These are phyloP conservation scores for Claviceps citrina DNA, from an alignment of 2,329 filamentous ascomycete genomes.

Conservation along the genomic window DNA sequence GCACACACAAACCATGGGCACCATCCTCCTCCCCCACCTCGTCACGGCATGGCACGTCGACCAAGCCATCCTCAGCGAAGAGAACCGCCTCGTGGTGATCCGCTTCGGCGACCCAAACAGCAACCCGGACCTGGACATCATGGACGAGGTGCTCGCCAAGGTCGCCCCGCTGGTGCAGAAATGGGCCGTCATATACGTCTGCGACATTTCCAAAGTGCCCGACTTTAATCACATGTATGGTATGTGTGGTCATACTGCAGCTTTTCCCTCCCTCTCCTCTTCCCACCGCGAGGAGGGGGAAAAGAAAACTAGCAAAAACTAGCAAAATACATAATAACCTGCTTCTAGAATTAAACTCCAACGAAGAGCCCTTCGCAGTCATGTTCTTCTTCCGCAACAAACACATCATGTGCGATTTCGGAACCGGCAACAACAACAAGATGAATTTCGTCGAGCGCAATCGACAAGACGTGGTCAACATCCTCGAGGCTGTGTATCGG, in stretches of 20 bases:
- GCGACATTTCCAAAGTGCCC: constrained; percentile 78
- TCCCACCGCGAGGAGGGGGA: not conserved
- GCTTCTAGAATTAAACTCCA: constrained; percentile 5
- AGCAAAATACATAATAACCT: too few species aligned
- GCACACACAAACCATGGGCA: constrained; percentile 39
- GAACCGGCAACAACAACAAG: constrained; percentile 98
- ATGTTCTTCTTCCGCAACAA: constrained; percentile 98
- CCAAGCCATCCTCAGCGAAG: constrained; percentile 76
- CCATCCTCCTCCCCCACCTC: constrained; percentile 82
- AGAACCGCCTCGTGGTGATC: constrained; percentile 85
- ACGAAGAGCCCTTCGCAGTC: constrained; percentile 65
- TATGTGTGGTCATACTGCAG: constrained; percentile 14
- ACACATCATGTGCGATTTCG: constrained; percentile 97
- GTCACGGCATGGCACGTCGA: constrained; percentile 94
- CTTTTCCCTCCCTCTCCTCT: too few species aligned
- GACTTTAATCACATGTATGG: constrained; percentile 94
- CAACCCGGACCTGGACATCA: constrained; percentile 62
- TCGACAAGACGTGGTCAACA: constrained; percentile 97
- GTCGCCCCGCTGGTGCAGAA: constrained; percentile 91
- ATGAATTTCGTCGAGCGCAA: constrained; percentile 88
- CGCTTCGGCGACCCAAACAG: constrained; percentile 55
- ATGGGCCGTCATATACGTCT: constrained; percentile 83
- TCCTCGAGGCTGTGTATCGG: constrained; percentile 92
- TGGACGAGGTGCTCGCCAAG: constrained; percentile 86
- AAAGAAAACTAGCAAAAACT: not conserved